Conservation (phyloP, 2,329 filamentous ascomycete species). For the Conoideocrella luteorostrata region DNA sequence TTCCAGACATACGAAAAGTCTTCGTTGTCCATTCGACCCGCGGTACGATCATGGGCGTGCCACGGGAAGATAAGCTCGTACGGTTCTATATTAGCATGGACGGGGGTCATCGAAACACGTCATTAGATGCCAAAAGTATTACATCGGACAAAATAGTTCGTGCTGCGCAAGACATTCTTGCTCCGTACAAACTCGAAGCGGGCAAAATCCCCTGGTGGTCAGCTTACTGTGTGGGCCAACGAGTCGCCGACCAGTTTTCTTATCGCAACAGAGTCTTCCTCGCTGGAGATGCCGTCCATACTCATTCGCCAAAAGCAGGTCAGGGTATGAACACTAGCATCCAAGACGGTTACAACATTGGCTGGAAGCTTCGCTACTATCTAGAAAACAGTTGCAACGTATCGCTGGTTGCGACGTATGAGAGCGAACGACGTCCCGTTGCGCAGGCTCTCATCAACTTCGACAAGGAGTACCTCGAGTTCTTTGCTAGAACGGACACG, state of each 20-base stretch:
- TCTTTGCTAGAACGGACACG: not conserved
- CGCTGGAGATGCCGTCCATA: slow-evolving; percentile 57
- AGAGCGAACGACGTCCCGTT: slow-evolving; percentile 44
- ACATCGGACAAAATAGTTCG: slow-evolving; percentile 19
- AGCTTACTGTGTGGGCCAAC: slow-evolving; percentile 56
- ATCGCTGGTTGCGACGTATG: slow-evolving; percentile 38
- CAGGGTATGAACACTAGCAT: slow-evolving; percentile 67
- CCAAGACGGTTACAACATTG: slow-evolving; percentile 54
- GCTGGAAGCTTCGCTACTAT: slow-evolving; percentile 42
- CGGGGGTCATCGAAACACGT: slow-evolving; percentile 28
- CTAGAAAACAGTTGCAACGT: slow-evolving; percentile 31
- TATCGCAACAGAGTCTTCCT: slow-evolving; percentile 56
- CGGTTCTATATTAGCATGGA: slow-evolving; percentile 55
- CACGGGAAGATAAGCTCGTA: slow-evolving; percentile 51
- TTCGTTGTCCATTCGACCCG: slow-evolving; percentile 45
- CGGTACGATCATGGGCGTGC: slow-evolving; percentile 56
- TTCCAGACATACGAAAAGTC: slow-evolving; percentile 57
- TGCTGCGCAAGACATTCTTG: slow-evolving; percentile 42
- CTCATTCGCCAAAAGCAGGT: slow-evolving; percentile 52
- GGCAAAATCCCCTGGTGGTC: slow-evolving; percentile 56
- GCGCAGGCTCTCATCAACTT: slow-evolving; percentile 59
- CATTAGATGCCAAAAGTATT: slow-evolving; percentile 32
- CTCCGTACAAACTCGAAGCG: slow-evolving; percentile 48
- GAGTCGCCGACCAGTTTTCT: slow-evolving; percentile 52
- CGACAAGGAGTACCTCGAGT: slow-evolving; percentile 25